Evolutionary conservation across 2,329 filamentous ascomycete species (phyloP), one percentile per base, ranked within the genome.

Genomic region (Chaetomium olivaceum): DNA sequence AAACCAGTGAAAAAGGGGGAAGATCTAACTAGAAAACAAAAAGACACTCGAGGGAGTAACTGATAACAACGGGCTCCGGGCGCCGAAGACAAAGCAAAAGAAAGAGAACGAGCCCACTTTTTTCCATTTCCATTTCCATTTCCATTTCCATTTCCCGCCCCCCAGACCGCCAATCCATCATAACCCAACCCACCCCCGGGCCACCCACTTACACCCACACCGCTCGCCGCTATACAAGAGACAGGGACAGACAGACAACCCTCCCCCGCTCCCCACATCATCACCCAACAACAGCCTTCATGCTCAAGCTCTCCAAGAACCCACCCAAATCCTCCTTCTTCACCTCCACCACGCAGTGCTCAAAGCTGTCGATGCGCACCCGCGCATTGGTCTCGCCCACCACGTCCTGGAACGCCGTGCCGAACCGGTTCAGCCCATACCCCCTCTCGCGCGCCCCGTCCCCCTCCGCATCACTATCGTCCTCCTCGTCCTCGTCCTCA

Each of bases 301-400:
- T 89, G 78, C 93, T 97, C 75, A 99, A 78, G 63, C 90, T 89
- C 80, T 99, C 95, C 70, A 99, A 81, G 76, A 99, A 99, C 0
- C 90, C 92, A 19, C 88, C 87, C 31, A 99, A 80, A 78, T 98
- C 95, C 75, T 98, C 95, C 81, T 97, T 97, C 79, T 89, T 89
- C n/a, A 99, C 94, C 77, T 99, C 95, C 56, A 98, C 93, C 8
- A 98, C 95, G 74, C 92, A 96, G 76, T 97, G 92, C 78, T 99
- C 95, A 74, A 99, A 99, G 77, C 91, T 96, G 78, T 99, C 95
- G 75, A 97, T 96, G 67, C 93, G 83, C 23, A 98, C 93, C 19
- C 93, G 81, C 0, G 94, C 92, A 66, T 89, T 95, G 19, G 94
- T 98, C 81, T 97, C 92, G 60, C 90, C 87, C 2, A 97, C 91